phyloP scores from a whole-genome alignment of 2,329 filamentous ascomycete species.

The Aspergillus aculeatus region DNA sequence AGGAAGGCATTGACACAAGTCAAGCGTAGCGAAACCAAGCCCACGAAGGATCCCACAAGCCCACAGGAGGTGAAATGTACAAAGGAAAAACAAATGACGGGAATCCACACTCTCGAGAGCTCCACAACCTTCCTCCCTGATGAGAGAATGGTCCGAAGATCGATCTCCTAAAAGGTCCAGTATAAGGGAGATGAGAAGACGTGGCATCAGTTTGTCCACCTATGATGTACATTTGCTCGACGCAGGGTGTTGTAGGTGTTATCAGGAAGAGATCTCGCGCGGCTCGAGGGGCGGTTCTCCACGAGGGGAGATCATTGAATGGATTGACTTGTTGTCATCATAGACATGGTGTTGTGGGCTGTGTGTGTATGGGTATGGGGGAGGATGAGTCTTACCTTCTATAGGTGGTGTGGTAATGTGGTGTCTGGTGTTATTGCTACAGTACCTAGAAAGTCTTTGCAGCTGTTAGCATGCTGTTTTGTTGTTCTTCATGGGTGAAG shows the following conservation, averaged over 20 bases:
- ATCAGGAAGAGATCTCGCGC: neutral
- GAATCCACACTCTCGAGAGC: constrained; percentile 27
- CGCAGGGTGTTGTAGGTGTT: constrained; percentile 10
- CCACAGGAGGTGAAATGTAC: neutral
- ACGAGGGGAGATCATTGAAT: constrained; percentile 54
- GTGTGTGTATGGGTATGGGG: constrained; percentile 11
- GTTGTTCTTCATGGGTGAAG: constrained; percentile 4
- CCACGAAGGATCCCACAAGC: neutral
- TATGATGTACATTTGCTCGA: constrained; percentile 18
- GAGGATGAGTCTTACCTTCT: constrained; percentile 28
- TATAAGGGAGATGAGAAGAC: constrained; percentile 42
- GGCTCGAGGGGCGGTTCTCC: constrained; percentile 40
- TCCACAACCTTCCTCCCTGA: constrained; percentile 49
- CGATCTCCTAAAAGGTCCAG: constrained; percentile 38
- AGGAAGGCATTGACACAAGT: constrained; percentile 34
- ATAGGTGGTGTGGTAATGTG: neutral
- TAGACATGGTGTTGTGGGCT: constrained; percentile 31
- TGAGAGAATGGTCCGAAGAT: constrained; percentile 4
- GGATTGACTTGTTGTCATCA: constrained; percentile 64
- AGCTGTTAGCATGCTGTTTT: constrained; percentile 15
- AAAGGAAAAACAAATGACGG: constrained; percentile 15
- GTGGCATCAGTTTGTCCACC: constrained; percentile 26
- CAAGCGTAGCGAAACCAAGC: constrained; percentile 27
- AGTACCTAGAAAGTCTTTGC: constrained; percentile 14
- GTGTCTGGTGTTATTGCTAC: neutral